Evolutionary conservation across 352 stramenopile genomes (phyloP).

Genomic region (Pythium chondricola): DNA sequence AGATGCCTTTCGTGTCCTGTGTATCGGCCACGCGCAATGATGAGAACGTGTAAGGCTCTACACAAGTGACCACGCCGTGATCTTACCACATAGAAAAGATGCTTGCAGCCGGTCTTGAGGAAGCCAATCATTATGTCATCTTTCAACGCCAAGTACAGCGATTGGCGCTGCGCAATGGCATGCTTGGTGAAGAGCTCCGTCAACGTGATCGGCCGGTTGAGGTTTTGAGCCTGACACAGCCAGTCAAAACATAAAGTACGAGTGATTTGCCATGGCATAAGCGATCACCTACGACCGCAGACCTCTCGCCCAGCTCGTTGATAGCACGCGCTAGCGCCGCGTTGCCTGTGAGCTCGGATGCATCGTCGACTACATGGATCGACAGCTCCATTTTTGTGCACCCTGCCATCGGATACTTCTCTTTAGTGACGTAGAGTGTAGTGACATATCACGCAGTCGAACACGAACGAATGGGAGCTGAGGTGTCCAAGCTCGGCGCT

Average conservation of each 20-base stretch:
- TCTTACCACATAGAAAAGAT: slow-evolving; percentile 75
- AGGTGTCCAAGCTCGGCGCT: slow-evolving; percentile 40
- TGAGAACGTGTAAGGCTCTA: not conserved
- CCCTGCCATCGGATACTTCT: not conserved
- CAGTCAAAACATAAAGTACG: not conserved
- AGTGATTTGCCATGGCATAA: not conserved
- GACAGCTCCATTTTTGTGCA: not conserved
- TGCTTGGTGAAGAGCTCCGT: slow-evolving; percentile 29
- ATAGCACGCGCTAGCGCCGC: slow-evolving; percentile 20
- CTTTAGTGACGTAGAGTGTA: not conserved
- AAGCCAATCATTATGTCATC: slow-evolving; percentile 30
- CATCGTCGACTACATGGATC: slow-evolving; percentile 9
- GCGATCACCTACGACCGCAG: slow-evolving; percentile 28
- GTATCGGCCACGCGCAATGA: not conserved
- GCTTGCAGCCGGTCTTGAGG: slow-evolving; percentile 59
- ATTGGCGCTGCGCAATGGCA: slow-evolving; percentile 27
- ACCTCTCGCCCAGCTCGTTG: slow-evolving; percentile 37
- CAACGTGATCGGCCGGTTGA: slow-evolving; percentile 60
- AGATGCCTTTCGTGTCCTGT: slow-evolving; percentile 49
- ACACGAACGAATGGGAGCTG: slow-evolving; percentile 40
- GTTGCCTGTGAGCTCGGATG: slow-evolving; percentile 19
- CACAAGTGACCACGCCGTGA: not conserved
- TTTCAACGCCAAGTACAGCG: slow-evolving; percentile 30
- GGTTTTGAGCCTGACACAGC: slow-evolving; percentile 31
- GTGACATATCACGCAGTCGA: not conserved